phyloP scores from a whole-genome alignment of 2,329 filamentous ascomycete genomes.

The Ophiostoma piceae region DNA sequence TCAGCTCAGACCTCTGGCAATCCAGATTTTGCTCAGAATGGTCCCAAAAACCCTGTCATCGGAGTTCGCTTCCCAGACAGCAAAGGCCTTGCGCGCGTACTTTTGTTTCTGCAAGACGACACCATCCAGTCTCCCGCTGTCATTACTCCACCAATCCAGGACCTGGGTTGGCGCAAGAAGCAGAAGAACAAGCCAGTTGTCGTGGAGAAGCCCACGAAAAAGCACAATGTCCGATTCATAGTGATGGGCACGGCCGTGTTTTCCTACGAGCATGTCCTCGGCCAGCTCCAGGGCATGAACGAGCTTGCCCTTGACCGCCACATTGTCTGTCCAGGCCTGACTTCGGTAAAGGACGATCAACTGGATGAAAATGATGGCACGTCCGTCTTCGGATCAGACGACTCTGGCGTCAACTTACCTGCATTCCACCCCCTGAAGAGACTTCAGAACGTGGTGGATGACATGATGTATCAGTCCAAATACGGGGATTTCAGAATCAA shows the following conservation, averaged over 20 bases:
- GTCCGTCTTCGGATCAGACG: background rate
- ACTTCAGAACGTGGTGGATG: background rate
- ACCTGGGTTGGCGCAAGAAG: background rate
- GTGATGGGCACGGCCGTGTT: constrained; percentile 62
- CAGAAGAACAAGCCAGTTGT: background rate
- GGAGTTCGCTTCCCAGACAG: constrained; percentile 48
- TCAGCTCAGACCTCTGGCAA: background rate
- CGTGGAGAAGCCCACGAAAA: constrained; percentile 8
- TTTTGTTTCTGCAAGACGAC: constrained; percentile 40
- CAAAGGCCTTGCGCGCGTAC: constrained; percentile 41
- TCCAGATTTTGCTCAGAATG: background rate
- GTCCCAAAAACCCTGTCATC: constrained; percentile 41
- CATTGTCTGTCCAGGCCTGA: constrained; percentile 33
- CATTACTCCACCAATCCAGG: background rate
- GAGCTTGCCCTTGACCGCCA: constrained; percentile 53
- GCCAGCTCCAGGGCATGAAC: constrained; percentile 50
- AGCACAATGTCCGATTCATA: constrained; percentile 42
- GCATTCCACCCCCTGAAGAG: background rate
- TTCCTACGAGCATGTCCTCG: constrained; percentile 62
- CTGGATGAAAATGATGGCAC: background rate
- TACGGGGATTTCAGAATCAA: background rate
- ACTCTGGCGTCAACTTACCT: background rate
- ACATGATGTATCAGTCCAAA: background rate
- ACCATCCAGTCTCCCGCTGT: too few relatives aligned
- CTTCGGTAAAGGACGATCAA: background rate